Percentiles rank a stretch among this genome's conserved stretches.
Conservation (phyloP, 108 stramenopile genomes). For the Nitzschia sp. region DNA sequence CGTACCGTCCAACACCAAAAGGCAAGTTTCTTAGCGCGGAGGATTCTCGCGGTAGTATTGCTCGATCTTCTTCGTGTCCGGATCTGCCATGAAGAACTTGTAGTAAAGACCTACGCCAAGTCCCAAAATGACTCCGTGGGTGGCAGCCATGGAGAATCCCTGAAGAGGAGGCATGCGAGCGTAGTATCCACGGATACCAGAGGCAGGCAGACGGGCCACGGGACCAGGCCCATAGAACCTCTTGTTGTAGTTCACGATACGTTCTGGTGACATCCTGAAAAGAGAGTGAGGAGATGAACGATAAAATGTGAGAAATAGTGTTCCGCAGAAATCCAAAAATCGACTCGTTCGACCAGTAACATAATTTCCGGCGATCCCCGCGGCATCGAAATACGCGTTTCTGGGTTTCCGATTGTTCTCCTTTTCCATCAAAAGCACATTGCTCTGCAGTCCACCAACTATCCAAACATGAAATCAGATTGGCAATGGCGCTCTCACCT, state of each 20-base stretch:
- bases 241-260: constrained; percentile 70
- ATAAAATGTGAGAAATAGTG: neutral
- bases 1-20: neutral
- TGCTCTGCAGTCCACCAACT: too few species aligned
- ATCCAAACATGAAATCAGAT: too few species aligned
- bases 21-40: constrained; percentile 52
- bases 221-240: constrained; percentile 82
- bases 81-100: constrained; percentile 68
- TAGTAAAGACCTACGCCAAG: constrained; percentile 53
- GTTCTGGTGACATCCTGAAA: constrained; percentile 34
- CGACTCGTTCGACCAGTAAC: constrained; percentile 12
- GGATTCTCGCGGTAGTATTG: constrained; percentile 88
- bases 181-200: constrained; percentile 54
- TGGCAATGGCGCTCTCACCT: too few species aligned
- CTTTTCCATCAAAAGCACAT: too few species aligned
- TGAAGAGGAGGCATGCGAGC: constrained; percentile 70
- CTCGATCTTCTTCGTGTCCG: constrained; percentile 57
- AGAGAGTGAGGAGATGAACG: neutral
- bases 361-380: neutral
- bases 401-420: too few species aligned
- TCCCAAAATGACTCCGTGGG: constrained; percentile 60
- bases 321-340: neutral
- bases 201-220: constrained; percentile 55
- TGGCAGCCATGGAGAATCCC: constrained; percentile 66
- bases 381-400: too few species aligned